Evolutionary conservation across 139 green algal species (phyloP).

Genomic region (Dunaliella primolecta): DNA sequence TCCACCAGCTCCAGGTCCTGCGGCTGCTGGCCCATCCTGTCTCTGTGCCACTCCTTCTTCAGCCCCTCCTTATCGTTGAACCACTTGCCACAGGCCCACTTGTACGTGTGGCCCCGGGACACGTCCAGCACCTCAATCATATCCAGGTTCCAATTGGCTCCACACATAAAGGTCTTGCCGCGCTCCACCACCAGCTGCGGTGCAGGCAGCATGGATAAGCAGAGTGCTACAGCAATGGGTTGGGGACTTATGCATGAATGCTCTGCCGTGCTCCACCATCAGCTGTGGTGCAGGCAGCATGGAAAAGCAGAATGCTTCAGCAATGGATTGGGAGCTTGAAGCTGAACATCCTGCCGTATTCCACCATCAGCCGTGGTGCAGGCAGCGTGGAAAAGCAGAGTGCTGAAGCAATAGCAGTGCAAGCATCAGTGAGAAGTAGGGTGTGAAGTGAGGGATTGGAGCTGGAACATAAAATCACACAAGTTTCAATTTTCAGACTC

Average conservation of each 20-base stretch:
- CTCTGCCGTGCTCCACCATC: conserved; percentile 28
- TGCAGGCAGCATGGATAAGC: background rate
- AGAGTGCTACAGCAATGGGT: background rate
- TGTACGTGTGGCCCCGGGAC: conserved; percentile 29
- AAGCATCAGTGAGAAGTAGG: too few species aligned
- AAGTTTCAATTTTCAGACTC: too few species aligned
- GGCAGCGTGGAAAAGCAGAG: background rate
- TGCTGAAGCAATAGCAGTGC: background rate
- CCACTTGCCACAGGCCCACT: conserved; percentile 45
- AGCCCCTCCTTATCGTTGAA: conserved; percentile 44
- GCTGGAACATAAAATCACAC: too few species aligned
- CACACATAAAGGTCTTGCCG: conserved; percentile 17
- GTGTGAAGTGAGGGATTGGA: too few species aligned
- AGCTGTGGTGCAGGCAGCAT: conserved; percentile 20
- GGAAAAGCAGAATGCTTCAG: background rate
- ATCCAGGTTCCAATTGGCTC: conserved; percentile 51
- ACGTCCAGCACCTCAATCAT: conserved; percentile 41
- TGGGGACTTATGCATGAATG: background rate
- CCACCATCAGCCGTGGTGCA: conserved; percentile 32
- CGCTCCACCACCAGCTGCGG: conserved; percentile 41
- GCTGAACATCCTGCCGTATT: conserved; percentile 18
- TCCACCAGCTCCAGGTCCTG: conserved; percentile 34
- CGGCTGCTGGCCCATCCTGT: conserved; percentile 1
- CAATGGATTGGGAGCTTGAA: background rate
- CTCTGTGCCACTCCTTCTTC: conserved; percentile 40